phyloP scores from a whole-genome alignment of 345 rosid species.

The Dipteronia sinensis region DNA sequence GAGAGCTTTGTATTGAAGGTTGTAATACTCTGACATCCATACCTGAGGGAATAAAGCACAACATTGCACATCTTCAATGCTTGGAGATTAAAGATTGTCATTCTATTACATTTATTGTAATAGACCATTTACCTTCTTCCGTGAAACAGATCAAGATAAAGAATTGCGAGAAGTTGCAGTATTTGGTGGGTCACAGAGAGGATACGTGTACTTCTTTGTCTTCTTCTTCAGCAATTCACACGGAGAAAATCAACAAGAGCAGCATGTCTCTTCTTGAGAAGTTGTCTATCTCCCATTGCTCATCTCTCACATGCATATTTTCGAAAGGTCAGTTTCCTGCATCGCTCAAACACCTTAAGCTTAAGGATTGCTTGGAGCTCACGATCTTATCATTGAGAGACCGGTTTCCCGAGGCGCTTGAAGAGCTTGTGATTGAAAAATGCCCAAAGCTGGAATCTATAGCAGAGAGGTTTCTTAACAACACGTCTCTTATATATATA shows the following conservation, averaged over 20 bases:
- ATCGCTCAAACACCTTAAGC: neutral
- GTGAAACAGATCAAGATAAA: neutral
- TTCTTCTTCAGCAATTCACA: neutral
- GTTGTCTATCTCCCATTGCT: neutral
- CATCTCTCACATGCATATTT: neutral
- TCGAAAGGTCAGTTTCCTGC: neutral
- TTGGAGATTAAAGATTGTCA: too few species aligned
- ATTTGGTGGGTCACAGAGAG: neutral
- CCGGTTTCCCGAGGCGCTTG: neutral
- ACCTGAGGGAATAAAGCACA: too few species aligned
- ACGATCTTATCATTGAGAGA: neutral
- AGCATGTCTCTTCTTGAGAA: neutral
- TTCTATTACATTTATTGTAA: neutral
- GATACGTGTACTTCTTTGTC: neutral
- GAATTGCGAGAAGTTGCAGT: neutral
- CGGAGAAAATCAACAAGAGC: neutral
- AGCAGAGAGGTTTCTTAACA: neutral
- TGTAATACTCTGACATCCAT: neutral
- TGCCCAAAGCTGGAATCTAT: neutral
- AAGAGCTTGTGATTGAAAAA: rapidly evolving
- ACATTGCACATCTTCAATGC: too few species aligned
- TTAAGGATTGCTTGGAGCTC: constrained; percentile 12
- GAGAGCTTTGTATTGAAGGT: neutral
- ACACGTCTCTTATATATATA: neutral
- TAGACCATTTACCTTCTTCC: constrained; percentile 1